Percentiles rank a stretch among this genome's conserved stretches.
These are phyloP conservation scores for Yueomyces sp. DNA, from an alignment of 1,139 yeast species.

Conservation along the genomic window DNA sequence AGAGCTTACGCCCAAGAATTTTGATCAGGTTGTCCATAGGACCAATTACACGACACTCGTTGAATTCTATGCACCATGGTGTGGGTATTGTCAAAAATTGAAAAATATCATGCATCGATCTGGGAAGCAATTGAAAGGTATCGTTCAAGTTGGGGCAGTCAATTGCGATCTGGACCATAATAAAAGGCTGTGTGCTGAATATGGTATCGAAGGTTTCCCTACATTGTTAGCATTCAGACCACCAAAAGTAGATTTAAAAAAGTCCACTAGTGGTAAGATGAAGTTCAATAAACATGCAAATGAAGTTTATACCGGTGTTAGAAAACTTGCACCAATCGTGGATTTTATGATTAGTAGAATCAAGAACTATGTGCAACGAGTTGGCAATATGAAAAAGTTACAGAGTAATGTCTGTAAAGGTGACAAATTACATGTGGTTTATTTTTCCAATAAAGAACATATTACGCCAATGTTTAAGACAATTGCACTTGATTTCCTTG, in stretches of 20 bases:
- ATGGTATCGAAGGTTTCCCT: constrained; percentile 67
- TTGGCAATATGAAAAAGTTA: constrained; percentile 8
- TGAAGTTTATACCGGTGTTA: constrained; percentile 59
- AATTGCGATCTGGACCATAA: constrained; percentile 68
- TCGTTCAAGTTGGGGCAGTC: constrained; percentile 70
- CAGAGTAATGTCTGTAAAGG: background rate
- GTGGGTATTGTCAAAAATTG: constrained; percentile 63
- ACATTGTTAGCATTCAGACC: constrained; percentile 74
- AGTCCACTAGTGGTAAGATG: constrained; percentile 9
- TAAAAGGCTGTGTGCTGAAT: constrained; percentile 54
- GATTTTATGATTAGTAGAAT: constrained; percentile 48
- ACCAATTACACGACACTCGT: constrained; percentile 75
- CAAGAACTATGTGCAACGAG: constrained; percentile 56
- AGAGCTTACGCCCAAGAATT: constrained; percentile 45
- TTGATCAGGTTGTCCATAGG: constrained; percentile 49
- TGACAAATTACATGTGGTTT: constrained; percentile 23
- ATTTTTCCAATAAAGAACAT: constrained; percentile 32
- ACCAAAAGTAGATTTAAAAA: constrained; percentile 38
- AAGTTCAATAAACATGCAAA: constrained; percentile 35
- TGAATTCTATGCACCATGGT: constrained; percentile 97
- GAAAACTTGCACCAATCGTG: constrained; percentile 48
- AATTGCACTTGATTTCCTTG: constrained; percentile 64
- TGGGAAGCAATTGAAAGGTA: constrained; percentile 38
- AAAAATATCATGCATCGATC: constrained; percentile 47
- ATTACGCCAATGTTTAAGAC: constrained; percentile 57